Percentiles rank a stretch among this genome's conserved stretches.
These are phyloP conservation scores for Ogataea nitratoaversa DNA, from an alignment of 805 yeast species.

Conservation along the genomic window DNA sequence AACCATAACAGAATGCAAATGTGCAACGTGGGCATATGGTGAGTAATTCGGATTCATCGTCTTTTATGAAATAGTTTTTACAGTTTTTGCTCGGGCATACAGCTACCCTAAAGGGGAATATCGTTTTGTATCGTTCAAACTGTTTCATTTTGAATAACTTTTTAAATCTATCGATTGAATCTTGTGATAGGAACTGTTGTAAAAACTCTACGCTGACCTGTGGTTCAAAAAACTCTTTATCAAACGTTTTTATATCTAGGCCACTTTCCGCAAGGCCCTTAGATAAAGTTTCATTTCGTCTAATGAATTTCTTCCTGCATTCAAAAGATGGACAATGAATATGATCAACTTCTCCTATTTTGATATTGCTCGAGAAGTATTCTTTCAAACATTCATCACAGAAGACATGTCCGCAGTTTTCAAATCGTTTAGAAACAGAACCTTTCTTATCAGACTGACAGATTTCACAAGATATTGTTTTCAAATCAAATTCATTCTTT, in stretches of 20 bases:
- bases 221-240: conserved; percentile 36
- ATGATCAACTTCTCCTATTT: conserved; percentile 44
- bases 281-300: conserved; percentile 12
- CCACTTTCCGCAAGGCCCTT: conserved; percentile 4
- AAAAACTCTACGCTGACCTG: conserved; percentile 36
- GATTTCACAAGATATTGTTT: conserved; percentile 50
- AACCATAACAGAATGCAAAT: conserved; percentile 52
- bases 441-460: conserved; percentile 53
- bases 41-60: conserved; percentile 41
- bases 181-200: conserved; percentile 24
- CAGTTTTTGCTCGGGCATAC: conserved; percentile 49
- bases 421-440: conserved; percentile 30
- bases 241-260: conserved; percentile 30
- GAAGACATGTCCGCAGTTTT: conserved; percentile 46
- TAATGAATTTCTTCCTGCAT: conserved; percentile 33
- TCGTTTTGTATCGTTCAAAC: conserved; percentile 38
- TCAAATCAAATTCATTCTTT: conserved; percentile 26
- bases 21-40: conserved; percentile 47
- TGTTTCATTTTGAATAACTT: conserved; percentile 34
- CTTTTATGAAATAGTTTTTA: conserved; percentile 41
- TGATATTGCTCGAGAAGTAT: conserved; percentile 39
- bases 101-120: conserved; percentile 46
- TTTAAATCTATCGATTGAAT: conserved; percentile 34
- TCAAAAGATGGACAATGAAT: conserved; percentile 58
- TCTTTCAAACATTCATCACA: conserved; percentile 43